Conservation (phyloP, 108 stramenopile species). For the Aurantiochytrium sp. region DNA sequence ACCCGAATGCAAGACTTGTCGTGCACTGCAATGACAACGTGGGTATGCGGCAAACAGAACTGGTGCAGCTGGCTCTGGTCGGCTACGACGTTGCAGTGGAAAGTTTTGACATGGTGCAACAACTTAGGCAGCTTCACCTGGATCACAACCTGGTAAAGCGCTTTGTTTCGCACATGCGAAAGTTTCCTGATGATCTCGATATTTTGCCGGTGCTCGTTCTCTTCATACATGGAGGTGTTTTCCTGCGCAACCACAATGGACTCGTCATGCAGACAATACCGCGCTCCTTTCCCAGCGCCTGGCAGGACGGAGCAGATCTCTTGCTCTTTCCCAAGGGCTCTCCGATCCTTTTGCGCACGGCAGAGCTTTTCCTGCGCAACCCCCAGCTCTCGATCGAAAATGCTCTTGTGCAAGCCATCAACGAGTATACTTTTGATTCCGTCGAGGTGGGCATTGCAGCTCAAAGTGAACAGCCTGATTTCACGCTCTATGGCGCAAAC, state of each 20-base stretch:
- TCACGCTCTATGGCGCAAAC: too few relatives aligned
- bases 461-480: too few relatives aligned
- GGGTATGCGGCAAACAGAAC: neutral
- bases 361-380: neutral
- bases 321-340: neutral
- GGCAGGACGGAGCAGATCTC: neutral
- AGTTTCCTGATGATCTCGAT: neutral
- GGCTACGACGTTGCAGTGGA: neutral
- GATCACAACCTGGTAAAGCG: neutral
- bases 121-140: neutral
- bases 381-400: neutral
- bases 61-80: neutral
- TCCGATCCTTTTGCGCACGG: neutral
- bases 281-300: neutral
- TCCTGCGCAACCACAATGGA: neutral
- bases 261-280: neutral
- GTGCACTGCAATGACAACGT: neutral
- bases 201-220: neutral
- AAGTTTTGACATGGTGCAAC: neutral
- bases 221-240: neutral
- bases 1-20: neutral
- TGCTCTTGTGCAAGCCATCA: neutral
- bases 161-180: neutral
- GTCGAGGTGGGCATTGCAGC: too few relatives aligned
- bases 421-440: neutral